Evolutionary conservation across 805 yeast species (phyloP).

Genomic region (Hanseniaspora lindneri): DNA sequence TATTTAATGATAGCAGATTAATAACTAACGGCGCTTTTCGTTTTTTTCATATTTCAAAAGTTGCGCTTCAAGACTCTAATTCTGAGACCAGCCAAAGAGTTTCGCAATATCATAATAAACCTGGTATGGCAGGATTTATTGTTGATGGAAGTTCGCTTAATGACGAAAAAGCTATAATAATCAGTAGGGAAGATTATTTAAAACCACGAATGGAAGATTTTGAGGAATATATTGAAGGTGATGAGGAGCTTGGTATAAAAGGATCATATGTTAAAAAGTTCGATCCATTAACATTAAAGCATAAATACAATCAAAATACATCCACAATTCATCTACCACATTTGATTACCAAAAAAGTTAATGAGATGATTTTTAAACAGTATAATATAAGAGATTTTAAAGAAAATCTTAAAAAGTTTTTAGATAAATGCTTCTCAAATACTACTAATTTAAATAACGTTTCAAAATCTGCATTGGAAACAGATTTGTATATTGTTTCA

Average conservation of each 20-base stretch:
- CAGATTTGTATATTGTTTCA: conserved; percentile 72
- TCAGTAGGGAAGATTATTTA: background rate
- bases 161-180: background rate
- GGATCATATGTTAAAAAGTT: background rate
- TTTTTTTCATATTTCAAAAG: background rate
- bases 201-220: background rate
- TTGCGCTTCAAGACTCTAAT: background rate
- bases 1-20: too few relatives aligned
- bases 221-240: background rate
- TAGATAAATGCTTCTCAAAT: conserved; percentile 4
- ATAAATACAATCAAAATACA: conserved; percentile 5
- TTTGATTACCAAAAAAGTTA: background rate
- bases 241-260: background rate
- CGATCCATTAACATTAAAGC: conserved; percentile 1
- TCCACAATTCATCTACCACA: conserved; percentile 1
- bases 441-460: conserved; percentile 1
- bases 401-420: background rate
- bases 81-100: background rate
- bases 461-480: conserved; percentile 36
- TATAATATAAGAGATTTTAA: background rate
- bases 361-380: background rate
- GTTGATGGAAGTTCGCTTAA: background rate
- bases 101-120: background rate
- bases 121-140: conserved; percentile 9
- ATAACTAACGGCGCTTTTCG: background rate